Evolutionary conservation across 495 filamentous ascomycete species (phyloP), one percentile per base, ranked within the genome.

Genomic region (Aspergillus steynii): DNA sequence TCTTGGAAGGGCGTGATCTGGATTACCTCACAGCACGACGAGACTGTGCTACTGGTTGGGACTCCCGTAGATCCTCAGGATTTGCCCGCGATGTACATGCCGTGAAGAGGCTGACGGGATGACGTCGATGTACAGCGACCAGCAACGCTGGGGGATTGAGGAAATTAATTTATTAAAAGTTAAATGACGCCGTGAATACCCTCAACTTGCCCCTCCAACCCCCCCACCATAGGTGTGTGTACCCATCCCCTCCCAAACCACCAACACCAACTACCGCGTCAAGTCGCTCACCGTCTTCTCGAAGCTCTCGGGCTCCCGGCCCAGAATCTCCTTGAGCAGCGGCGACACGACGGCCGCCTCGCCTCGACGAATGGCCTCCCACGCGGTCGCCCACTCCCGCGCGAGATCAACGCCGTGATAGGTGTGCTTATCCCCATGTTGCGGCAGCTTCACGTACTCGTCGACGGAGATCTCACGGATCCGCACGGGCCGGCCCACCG

Each of bases 351-450:
- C 68, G 26, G 71, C 75, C 53, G 74, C 68, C 66, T 80, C 77
- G 0, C 78, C 80, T 1, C 60, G 62, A 15, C 68, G 62, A 52
- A 82, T 73, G 1, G 74, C 80, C 15, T 78, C 72, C 69, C 74
- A 81, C 9, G 74, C 74, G n/a, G 76, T 80, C 45, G 69, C 61
- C 72, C 71, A 77, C 29, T 66, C 63, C 46, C 61, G 59, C 29
- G 66, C 55, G 31, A 71, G 47, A 49, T 72, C 63, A 2, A 62
- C 59, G 5, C 67, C 66, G 29, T 66, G 69, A 58, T 68, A 69
- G 3, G 63, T 65, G 51, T 65, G 60, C 48, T 52, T 56, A 14
- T 37, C 52, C 25, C 53, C 50, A 57, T 64, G 55, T 20, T 60
- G 42, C 52, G 63, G 58, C 31, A 71, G 60, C 49, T 55, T 50